Base-by-base conservation (phyloP, 345 rosid genomes). In the Aethionema arabicum region DNA sequence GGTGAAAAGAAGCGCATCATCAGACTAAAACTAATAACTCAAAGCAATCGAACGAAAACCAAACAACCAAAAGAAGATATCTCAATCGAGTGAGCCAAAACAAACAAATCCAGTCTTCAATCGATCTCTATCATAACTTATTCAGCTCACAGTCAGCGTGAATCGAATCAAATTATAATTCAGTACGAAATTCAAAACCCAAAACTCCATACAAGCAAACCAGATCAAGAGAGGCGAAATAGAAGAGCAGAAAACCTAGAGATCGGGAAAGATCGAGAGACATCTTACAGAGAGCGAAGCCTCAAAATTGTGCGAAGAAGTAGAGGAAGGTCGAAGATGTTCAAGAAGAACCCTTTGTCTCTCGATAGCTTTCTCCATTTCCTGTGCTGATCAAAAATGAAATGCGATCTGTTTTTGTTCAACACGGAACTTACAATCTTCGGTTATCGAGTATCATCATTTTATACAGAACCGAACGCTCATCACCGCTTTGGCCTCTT, bases 351-450 rank as follows among this genome's bases (percentile, higher is more conserved):
- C 76, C 5, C 82, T 67, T 73, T 95, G 99, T 52, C 99, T 82
- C 72, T 82, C 81, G 79, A 85, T 84, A 8, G 96, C 97, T 72
- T 78, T 90, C 63, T 95, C 99, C 97, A 95, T 88, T 27, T 30
- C 33, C 32, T 4, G 6, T 27, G 35, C 27, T 2, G 12, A 4
- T 15, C 14, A 37, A 53, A 27, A 32, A 45, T 36, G n/a, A 37
- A 65, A 38, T 0, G 31, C 35, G 66, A 68, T 43, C 53, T 52
- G 56, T 56, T 14, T 44, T 65, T 47, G 66, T 68, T 52, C 35
- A 42, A 52, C 66, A 46, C 51, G 62, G 52, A 42, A 45, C 75
- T 21, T 64, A 50, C 10, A 57, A 32, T 32, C 46, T 2, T 38
- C 3, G 30, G 14, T 44, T 27, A 29, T 27, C 15, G 50, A 33